Conservation (phyloP, 2,329 filamentous ascomycete species). For the Aureobasidium pullulans region DNA sequence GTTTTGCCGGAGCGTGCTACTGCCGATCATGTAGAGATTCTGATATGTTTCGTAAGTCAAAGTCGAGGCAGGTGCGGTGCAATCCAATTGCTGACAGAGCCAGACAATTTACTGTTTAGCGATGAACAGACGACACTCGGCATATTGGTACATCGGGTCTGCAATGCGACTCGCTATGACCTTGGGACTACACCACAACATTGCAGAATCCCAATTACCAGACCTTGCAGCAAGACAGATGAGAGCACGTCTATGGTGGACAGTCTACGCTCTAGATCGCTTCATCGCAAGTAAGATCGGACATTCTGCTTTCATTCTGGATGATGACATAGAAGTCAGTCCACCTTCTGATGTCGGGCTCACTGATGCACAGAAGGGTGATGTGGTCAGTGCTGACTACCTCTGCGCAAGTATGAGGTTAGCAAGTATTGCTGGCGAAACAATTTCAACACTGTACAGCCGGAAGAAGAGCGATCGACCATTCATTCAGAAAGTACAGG, state of each 20-base stretch:
- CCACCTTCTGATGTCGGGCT: conserved; percentile 33
- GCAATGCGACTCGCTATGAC: conserved; percentile 6
- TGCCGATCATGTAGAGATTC: conserved; percentile 38
- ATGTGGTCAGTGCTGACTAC: conserved; percentile 33
- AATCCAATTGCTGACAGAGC: not conserved
- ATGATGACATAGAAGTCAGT: conserved; percentile 34
- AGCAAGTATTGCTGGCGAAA: conserved; percentile 27
- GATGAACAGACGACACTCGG: conserved; percentile 3
- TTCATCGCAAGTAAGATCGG: conserved; percentile 29
- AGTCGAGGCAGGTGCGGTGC: not conserved
- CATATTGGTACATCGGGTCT: conserved; percentile 9
- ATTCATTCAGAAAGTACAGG: conserved; percentile 31
- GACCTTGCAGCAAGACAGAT: conserved; percentile 1
- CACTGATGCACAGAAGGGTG: conserved; percentile 17
- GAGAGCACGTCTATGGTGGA: conserved; percentile 3
- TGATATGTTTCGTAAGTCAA: conserved; percentile 32
- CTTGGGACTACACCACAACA: conserved; percentile 4
- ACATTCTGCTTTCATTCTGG: conserved; percentile 26
- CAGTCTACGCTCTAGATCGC: conserved; percentile 19
- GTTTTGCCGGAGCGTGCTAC: conserved; percentile 37
- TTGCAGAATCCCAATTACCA: not conserved
- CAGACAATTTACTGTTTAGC: conserved; percentile 1
- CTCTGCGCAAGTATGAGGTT: conserved; percentile 34
- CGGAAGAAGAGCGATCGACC: conserved; percentile 22
- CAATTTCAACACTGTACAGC: conserved; percentile 25